Conservation (phyloP, 2,329 filamentous ascomycete species). For the Huntiella savannae region DNA sequence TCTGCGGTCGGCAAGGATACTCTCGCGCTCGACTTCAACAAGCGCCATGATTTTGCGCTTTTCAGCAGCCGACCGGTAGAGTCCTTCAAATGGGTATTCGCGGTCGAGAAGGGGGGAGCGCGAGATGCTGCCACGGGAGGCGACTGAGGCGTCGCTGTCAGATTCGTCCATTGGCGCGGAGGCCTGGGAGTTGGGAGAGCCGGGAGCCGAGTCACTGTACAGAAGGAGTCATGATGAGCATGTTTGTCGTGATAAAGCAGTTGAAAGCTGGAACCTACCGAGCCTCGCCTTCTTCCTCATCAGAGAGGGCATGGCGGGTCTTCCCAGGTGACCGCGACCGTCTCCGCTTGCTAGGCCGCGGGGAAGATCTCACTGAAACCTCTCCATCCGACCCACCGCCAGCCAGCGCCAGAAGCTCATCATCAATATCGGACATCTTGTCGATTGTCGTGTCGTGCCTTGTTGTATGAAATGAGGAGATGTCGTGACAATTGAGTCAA, state of each 20-base stretch:
- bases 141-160: slow-evolving; percentile 40
- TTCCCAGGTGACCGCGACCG: slow-evolving; percentile 18
- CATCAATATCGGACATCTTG: slow-evolving; percentile 75
- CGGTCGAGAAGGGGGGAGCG: slow-evolving; percentile 25
- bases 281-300: slow-evolving; percentile 61
- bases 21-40: slow-evolving; percentile 80
- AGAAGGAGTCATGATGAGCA: neutral
- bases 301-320: slow-evolving; percentile 20
- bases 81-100: slow-evolving; percentile 72
- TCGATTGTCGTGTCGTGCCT: neutral
- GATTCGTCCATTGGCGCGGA: slow-evolving; percentile 85
- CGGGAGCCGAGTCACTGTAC: slow-evolving; percentile 46
- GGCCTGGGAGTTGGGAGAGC: slow-evolving; percentile 54
- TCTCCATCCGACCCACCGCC: slow-evolving; percentile 49
- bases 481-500: no score
- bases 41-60: slow-evolving; percentile 65
- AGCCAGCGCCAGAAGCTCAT: slow-evolving; percentile 81
- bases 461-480: neutral
- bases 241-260: neutral
- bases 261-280: neutral
- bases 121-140: slow-evolving; percentile 27
- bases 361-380: slow-evolving; percentile 16
- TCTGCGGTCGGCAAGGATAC: slow-evolving; percentile 72
- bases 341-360: neutral
- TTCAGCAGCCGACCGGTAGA: slow-evolving; percentile 56